phyloP scores from a whole-genome alignment of 1,139 yeast species.

The Saccharomyces hybrid region DNA sequence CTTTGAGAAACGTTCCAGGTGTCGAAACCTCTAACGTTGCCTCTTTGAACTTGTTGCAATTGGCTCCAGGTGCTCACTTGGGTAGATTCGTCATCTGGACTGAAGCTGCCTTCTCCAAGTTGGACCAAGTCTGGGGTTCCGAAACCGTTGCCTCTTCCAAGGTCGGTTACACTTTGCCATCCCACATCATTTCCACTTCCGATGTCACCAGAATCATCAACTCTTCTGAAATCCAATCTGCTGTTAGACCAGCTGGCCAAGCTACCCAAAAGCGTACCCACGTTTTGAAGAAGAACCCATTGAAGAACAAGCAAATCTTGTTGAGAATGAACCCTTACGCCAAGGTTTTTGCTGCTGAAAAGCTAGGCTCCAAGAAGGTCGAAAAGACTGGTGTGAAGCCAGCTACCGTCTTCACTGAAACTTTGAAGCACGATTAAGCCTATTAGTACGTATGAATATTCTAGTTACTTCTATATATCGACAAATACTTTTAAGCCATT shows the following conservation, averaged over 20 bases:
- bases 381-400: conserved; percentile 59
- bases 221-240: conserved; percentile 98
- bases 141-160: conserved; percentile 78
- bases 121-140: conserved; percentile 96
- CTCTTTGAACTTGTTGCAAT: conserved; percentile 92
- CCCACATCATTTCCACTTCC: conserved; percentile 89
- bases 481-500: background rate
- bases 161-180: conserved; percentile 87
- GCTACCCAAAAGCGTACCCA: conserved; percentile 87
- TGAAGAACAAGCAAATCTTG: conserved; percentile 97
- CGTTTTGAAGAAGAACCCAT: conserved; percentile 99
- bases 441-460: background rate
- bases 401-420: conserved; percentile 62
- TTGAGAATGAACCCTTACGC: conserved; percentile 99
- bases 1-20: conserved; percentile 99
- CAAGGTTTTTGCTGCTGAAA: conserved; percentile 88
- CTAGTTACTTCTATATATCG: background rate
- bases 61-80: conserved; percentile 99
- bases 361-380: conserved; percentile 80
- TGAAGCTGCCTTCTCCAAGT: conserved; percentile 93
- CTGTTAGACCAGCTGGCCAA: conserved; percentile 94
- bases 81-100: conserved; percentile 99
- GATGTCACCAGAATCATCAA: conserved; percentile 96
- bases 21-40: conserved; percentile 93
- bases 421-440: conserved; percentile 49